Conservation (phyloP, 176 grass and related monocot genomes). For the Neostapfia colusana region DNA sequence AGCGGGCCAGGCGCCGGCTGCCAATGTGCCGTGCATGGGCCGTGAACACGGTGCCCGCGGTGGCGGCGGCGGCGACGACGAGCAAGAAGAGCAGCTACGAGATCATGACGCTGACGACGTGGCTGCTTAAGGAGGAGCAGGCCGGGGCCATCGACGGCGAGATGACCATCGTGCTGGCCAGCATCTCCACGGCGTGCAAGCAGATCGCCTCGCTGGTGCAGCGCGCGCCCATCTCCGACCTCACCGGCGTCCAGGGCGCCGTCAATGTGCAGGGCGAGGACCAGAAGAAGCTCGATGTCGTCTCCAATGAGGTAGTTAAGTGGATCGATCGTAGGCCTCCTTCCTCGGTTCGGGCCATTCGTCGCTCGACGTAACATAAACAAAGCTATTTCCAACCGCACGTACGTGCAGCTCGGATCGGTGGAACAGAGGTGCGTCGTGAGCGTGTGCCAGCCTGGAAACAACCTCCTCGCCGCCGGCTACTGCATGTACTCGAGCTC, state of each 20-base stretch:
- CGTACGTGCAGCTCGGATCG: constrained; percentile 58
- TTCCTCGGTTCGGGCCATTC: too few species aligned
- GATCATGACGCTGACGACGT: constrained; percentile 79
- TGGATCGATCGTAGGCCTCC: background rate
- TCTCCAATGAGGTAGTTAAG: constrained; percentile 74
- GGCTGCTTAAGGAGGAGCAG: constrained; percentile 92
- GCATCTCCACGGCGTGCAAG: constrained; percentile 98
- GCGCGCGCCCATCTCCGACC: constrained; percentile 85
- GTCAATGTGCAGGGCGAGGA: constrained; percentile 95
- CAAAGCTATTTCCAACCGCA: background rate
- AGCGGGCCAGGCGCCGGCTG: background rate
- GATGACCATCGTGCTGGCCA: constrained; percentile 88
- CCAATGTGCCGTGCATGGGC: constrained; percentile 52
- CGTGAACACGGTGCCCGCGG: constrained; percentile 43
- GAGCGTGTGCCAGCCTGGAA: constrained; percentile 96
- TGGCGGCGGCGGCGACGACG: constrained; percentile 7
- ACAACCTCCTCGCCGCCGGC: constrained; percentile 83
- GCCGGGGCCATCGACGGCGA: constrained; percentile 75
- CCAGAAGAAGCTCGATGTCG: constrained; percentile 97
- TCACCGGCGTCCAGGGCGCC: constrained; percentile 90
- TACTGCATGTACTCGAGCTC: constrained; percentile 99
- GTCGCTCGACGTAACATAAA: background rate
- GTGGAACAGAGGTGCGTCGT: constrained; percentile 78
- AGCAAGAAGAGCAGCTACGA: constrained; percentile 67
- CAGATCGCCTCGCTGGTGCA: constrained; percentile 94